phyloP scores from a whole-genome alignment of 1,284 basidiomycete species.

The Crepidotus sp. region DNA sequence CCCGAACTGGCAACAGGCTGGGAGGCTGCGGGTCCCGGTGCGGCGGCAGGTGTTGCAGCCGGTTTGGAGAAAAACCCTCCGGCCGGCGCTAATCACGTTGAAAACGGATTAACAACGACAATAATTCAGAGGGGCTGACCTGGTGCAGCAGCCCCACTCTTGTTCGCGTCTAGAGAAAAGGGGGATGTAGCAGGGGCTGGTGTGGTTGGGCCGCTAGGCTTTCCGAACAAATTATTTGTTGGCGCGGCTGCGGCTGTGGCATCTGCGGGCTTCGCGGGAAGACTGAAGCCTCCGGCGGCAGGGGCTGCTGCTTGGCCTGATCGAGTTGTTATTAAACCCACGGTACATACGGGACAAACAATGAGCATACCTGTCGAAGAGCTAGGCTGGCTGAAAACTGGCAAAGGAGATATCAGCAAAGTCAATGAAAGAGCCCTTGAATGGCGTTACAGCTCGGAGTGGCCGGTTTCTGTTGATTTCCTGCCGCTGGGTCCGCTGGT shows the following conservation, averaged over 20 bases:
- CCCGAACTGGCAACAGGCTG: conserved; percentile 14
- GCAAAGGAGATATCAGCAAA: conserved; percentile 1
- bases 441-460: background rate
- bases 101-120: background rate
- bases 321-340: background rate
- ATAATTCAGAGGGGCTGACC: background rate
- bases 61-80: conserved; percentile 23
- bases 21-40: conserved; percentile 17
- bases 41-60: conserved; percentile 14
- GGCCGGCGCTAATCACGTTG: conserved; percentile 12
- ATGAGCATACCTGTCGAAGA: conserved; percentile 10
- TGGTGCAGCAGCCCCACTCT: conserved; percentile 6
- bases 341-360: background rate
- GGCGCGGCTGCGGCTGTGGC: conserved; percentile 8
- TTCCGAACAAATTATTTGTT: conserved; percentile 18
- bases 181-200: conserved; percentile 13
- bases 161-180: conserved; percentile 13
- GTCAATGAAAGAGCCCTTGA: background rate
- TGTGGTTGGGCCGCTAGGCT: conserved; percentile 20
- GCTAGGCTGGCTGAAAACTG: conserved; percentile 26
- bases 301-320: conserved; percentile 2
- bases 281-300: conserved; percentile 8
- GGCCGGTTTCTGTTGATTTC: conserved; percentile 24
- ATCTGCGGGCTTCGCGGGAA: conserved; percentile 21
- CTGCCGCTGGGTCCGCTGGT: conserved; percentile 14